Evolutionary conservation across 2,329 filamentous ascomycete genomes (phyloP), one percentile per base, ranked within the genome.

Genomic region (Exophiala viscosa): DNA sequence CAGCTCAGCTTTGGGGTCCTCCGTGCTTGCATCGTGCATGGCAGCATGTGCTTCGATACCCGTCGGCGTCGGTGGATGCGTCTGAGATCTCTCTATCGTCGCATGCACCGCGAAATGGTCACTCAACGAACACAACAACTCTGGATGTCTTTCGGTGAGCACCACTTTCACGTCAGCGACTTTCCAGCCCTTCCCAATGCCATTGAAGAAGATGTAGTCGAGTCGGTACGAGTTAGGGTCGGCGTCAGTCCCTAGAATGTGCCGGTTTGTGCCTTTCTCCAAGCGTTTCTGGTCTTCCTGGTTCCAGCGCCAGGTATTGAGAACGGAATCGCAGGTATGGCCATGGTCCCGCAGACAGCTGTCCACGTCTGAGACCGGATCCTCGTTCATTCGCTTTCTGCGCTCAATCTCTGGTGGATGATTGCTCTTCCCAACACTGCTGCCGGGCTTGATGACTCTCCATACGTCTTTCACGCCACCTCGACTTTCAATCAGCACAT

Each of bases 221-320:
- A 97, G 79, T 17, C 93, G 79, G 69, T 96, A 92, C n/a, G 87
- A 92, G 18, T 76, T 77, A 0, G 82, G 83, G 66, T 96, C 91
- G 3, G 77, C 70, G 0, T 82, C 81, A 42, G 85, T 78, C 0
- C 80, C 78, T n/a, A 86, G 76, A 5, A 95, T 76, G 4, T 75
- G 69, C 36, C 84, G 76, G n/a, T 85, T 78, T 49, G 81, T 78
- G 0, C 85, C 85, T 41, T 81, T 81, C 13, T 80, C 80, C 2
- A 95, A 74, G 5, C 78, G 77, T 64, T 86, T 87, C 68, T 83
- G 86, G 63, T 88, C 77, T 13, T 74, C 74, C 63, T 88, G 83
- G 52, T 83, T 78, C 92, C 92, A 97, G 39, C 91, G 81, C 93
- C 93, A 99, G 3, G 92, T 96, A 69, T 97, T 97, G 65, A 88